Evolutionary conservation across 169 alveolate genomes (phyloP), one percentile per base, ranked within the genome.

Genomic region (Cryptosporidium ryanae): DNA sequence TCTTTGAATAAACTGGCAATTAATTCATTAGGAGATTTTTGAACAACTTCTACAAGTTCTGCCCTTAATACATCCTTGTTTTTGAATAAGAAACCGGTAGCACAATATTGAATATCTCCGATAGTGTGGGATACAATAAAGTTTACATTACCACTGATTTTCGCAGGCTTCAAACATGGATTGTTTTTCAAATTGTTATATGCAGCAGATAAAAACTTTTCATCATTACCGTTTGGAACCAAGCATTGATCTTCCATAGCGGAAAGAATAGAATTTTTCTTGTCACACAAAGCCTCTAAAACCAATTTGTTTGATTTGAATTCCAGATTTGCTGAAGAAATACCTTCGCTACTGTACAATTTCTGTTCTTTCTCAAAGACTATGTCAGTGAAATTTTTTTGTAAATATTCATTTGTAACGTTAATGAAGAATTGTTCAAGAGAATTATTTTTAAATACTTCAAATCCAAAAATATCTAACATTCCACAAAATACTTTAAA

Each of bases 391-490:
- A 95, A 97, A 65, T 96, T 93, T 82, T 96, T 94, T 89, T 97
- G 99, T 6, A 97, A 92, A 93, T 95, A 96, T 91, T 98, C 99
- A 91, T 98, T 97, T 21, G 99, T 95, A 76, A 95, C 96, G 90
- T 98, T 98, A 82, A 98, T 97, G 83, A 96, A 96, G 82, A 98
- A 89, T 90, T 98, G 98, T 84, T 98, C 99, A 54, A 98, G 94
- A 59, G 97, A 93, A 91, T 98, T 98, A 66, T 94, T 95, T 81
- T 95, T 94, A 84, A 98, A 96, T 55, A 93, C 96, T 91, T 98
- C 99, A 92, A 97, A 98, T 1, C 99, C 99, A 90, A 95, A 97
- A 31, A 97, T 97, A 93, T 98, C 99, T 18, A 98, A 90, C 90
- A 97, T 93, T 44, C 99, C 99, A 89, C 98, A 96, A 82, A 95